Evolutionary conservation across 768 basidiomycete genomes (phyloP).

Genomic region (Gloeostereum incarnatum): DNA sequence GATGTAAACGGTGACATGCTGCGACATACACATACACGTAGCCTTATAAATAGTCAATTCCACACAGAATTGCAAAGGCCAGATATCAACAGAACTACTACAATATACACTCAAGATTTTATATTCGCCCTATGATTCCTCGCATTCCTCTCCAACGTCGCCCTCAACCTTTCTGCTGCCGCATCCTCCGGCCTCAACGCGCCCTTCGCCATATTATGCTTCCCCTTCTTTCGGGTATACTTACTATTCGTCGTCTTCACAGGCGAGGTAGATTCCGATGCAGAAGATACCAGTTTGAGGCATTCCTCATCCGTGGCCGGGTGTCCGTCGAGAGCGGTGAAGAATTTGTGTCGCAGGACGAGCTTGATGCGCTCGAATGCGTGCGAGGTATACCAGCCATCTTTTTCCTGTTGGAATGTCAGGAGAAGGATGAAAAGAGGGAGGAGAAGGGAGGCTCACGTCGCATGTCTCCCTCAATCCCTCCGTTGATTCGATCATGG

Average conservation of each 20-base stretch:
- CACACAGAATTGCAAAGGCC: too few species aligned
- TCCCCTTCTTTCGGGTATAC: conserved; percentile 44
- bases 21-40: too few species aligned
- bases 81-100: too few species aligned
- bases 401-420: conserved; percentile 48
- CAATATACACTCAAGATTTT: too few species aligned
- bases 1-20: too few species aligned
- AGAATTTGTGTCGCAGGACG: conserved; percentile 80
- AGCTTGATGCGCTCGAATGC: conserved; percentile 79
- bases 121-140: conserved; percentile 25
- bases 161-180: conserved; percentile 63
- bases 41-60: too few species aligned
- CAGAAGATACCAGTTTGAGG: conserved; percentile 43
- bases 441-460: conserved; percentile 36
- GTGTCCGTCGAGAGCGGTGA: conserved; percentile 65
- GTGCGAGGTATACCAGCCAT: conserved; percentile 82
- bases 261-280: conserved; percentile 26
- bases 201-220: conserved; percentile 87
- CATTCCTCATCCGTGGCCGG: conserved; percentile 69
- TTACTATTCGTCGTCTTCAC: conserved; percentile 25
- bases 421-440: conserved; percentile 2
- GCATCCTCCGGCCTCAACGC: conserved; percentile 77
- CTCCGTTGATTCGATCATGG: conserved; percentile 68
- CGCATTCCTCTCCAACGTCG: conserved; percentile 48
- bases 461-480: conserved; percentile 65